phyloP scores from a whole-genome alignment of 768 basidiomycete species.

The Panaeolus papilionaceus region DNA sequence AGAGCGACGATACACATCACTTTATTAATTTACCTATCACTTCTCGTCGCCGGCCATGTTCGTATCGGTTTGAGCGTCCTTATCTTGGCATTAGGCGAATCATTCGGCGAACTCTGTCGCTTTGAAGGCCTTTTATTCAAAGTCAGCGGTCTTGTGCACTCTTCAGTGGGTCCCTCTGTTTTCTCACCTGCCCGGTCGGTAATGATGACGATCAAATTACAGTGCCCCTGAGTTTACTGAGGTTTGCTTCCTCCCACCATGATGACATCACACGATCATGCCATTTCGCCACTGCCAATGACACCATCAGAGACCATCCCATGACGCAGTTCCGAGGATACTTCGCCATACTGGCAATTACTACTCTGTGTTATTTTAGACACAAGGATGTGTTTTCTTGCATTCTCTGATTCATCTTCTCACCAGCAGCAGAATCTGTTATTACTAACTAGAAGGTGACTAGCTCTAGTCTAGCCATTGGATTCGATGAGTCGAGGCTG shows the following conservation, averaged over 20 bases:
- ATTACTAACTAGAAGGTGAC: background rate
- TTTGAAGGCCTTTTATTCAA: too few species aligned
- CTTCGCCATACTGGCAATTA: background rate
- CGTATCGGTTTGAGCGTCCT: too few species aligned
- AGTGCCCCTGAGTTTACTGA: too few species aligned
- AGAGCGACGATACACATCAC: too few species aligned
- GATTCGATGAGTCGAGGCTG: background rate
- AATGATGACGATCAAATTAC: too few species aligned
- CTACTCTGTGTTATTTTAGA: slow-evolving; percentile 1
- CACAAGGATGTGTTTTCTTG: background rate
- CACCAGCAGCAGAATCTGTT: background rate
- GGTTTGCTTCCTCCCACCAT: background rate
- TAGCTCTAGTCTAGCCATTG: background rate
- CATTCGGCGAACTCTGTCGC: too few species aligned
- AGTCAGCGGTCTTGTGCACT: too few species aligned
- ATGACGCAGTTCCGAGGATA: slow-evolving; percentile 8
- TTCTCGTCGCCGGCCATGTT: too few species aligned
- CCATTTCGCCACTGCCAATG: background rate
- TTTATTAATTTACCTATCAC: too few species aligned
- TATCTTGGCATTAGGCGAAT: too few species aligned
- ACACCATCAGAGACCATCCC: background rate
- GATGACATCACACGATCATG: background rate
- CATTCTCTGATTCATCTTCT: background rate
- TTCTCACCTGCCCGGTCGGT: too few species aligned
- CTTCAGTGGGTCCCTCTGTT: too few species aligned